Base-by-base conservation (phyloP, 768 basidiomycete species). In the Mycena pura region DNA sequence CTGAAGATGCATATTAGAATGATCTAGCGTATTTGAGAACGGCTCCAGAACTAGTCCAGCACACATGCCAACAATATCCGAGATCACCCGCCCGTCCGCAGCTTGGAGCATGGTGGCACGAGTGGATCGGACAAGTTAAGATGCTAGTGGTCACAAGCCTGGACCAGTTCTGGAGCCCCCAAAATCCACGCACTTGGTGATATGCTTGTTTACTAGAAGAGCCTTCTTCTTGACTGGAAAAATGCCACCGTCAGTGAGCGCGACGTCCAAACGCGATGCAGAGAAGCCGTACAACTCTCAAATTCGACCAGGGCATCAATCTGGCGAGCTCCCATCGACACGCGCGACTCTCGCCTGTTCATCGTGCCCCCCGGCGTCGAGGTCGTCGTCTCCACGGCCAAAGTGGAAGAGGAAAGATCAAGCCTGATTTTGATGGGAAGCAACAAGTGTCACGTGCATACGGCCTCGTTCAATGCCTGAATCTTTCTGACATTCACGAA, bases 141-240 rank as follows among this genome's bases (percentile, higher is more conserved):
- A 34, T 52, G 13, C 55, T 39, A 54, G 44, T 34, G 43, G 28
- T n/a, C n/a, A n/a, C n/a, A n/a, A n/a, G n/a, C n/a, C n/a, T 15
- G 21, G 45, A 13, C 45, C 53, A 46, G 45, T 55, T 40, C 63
- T 50, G 44, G 39, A 36, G 40, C 54, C 45, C 34, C 25, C 0
- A 15, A 36, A 27, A 38, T 0, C n/a, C 27, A 73, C 84, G 36
- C 67, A 93, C 92, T 93, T 94, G 24, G 92, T 93, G 72, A 94
- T 94, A 76, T 93, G 92, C 76, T 93, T 93, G 78, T 94, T 94
- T 58, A 92, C 91, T 60, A 93, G 87, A 21, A 94, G 81, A 69
- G 93, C 93, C 78, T 92, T 93, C 87, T 92, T 92, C 87, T 93
- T 93, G 81, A 93, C 92, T 94, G 72, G 55, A 64, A 64, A 75